Base-by-base conservation (phyloP, 1,284 basidiomycete genomes). In the Microbotryomycetes sp. region DNA sequence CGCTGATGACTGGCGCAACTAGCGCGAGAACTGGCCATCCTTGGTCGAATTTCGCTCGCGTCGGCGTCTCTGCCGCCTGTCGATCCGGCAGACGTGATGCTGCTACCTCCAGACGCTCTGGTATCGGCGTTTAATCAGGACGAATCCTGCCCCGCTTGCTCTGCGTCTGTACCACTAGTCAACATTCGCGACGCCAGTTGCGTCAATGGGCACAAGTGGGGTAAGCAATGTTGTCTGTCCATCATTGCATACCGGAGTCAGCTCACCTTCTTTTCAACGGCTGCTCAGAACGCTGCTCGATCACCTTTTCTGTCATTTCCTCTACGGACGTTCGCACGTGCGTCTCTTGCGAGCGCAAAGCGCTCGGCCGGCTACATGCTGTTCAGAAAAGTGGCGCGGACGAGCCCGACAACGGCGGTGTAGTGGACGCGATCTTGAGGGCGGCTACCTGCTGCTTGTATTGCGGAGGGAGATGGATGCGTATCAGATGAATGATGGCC, bases 381-480 rank as follows among this genome's bases (percentile, higher is more conserved):
- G n/a, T 4, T 27, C 27, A 5, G 46, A 13, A 18, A 27, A 31
- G 18, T 24, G 46, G 15, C 5, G 28, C 29, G 28, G 52, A 21
- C 31, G 52, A 15, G n/a, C 9, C 26, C 7, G 50, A n/a, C 18
- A 23, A 47, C 13, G 35, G n/a, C 5, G 50, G 28, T 23, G 26
- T 45, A 6, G 50, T 52, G 7, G 28, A 52, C n/a, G n/a, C 50
- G 11, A 23, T 66, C 21, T 31, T 66, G 21, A 24, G 15, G 26
- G 31, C 26, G n/a, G 58, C 56, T 24, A 63, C 55, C 6, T 60
- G 58, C 46, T 66, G 64, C 23, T 26, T 56, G 31, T 58, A 58
- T 13, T 66, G 64, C 26, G 64, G 64, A 1, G 61, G 64, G 1
- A 27, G 61, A 50, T 66, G 64, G 64, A 58, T 57, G 56, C n/a